phyloP scores from a whole-genome alignment of 1,284 basidiomycete genomes.

The Filobasidium uniguttulatum region DNA sequence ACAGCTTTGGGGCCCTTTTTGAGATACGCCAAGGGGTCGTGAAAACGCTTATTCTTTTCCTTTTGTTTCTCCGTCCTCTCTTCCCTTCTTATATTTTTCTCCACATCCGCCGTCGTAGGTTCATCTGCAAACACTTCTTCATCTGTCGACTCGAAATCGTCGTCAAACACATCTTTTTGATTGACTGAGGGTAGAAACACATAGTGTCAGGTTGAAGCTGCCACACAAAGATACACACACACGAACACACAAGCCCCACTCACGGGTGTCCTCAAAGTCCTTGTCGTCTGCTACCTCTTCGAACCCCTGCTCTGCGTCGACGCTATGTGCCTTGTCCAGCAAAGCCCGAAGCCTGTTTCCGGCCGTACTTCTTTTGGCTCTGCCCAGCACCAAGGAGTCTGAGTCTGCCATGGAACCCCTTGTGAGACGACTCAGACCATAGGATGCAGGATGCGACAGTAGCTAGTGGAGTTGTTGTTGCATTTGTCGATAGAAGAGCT shows the following conservation, averaged over 20 bases:
- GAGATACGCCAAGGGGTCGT: constrained; percentile 2
- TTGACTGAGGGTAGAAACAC: background rate
- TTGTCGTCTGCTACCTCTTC: constrained; percentile 7
- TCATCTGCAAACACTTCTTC: constrained; percentile 3
- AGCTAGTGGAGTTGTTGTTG: no score
- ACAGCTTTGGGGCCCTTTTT: background rate
- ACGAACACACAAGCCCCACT: background rate
- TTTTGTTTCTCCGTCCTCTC: background rate
- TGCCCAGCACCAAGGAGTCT: background rate
- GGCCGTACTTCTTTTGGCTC: constrained; percentile 6
- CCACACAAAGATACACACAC: background rate
- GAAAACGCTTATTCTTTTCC: constrained; percentile 1
- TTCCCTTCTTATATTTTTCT: background rate
- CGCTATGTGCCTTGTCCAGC: constrained; percentile 5
- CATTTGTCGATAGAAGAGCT: no score
- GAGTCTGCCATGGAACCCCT: no score
- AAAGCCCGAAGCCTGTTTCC: constrained; percentile 7
- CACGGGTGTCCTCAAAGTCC: constrained; percentile 4
- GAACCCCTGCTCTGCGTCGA: constrained; percentile 8
- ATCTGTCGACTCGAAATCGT: constrained; percentile 10
- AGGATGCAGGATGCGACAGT: no score
- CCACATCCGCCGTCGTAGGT: background rate
- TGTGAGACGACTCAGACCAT: no score
- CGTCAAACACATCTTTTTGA: constrained; percentile 6
- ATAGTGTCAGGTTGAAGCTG: background rate